Conservation (phyloP, 208 protist species). For the Trypanosomatidae sp. region DNA sequence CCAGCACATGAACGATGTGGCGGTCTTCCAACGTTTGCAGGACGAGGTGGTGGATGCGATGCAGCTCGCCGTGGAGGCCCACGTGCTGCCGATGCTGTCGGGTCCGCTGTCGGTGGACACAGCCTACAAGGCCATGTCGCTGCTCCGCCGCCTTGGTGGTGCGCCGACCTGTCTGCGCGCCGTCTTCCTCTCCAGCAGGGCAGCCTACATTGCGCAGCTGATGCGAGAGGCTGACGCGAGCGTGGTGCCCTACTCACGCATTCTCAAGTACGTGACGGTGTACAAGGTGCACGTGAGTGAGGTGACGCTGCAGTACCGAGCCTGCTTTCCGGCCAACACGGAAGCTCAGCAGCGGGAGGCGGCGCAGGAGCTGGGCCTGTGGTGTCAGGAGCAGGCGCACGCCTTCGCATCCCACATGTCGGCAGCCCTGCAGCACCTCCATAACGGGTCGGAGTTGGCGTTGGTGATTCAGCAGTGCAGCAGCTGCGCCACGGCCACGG, state of each 20-base stretch:
- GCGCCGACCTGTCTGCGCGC: slow-evolving; percentile 26
- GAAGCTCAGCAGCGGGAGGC: slow-evolving; percentile 13
- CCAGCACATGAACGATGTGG: slow-evolving; percentile 34
- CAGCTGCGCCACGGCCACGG: slow-evolving; percentile 33
- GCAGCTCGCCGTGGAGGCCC: slow-evolving; percentile 30
- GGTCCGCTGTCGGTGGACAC: slow-evolving; percentile 58
- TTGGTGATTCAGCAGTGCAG: slow-evolving; percentile 76
- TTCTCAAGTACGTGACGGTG: slow-evolving; percentile 59
- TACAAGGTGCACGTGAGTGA: slow-evolving; percentile 84
- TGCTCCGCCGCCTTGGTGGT: slow-evolving; percentile 56
- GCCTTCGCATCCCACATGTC: slow-evolving; percentile 44
- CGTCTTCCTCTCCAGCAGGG: slow-evolving; percentile 59
- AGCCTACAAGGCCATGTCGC: slow-evolving; percentile 64
- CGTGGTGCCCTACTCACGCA: slow-evolving; percentile 51
- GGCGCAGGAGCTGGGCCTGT: slow-evolving; percentile 25
- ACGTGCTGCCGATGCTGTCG: slow-evolving; percentile 66
- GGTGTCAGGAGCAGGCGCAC: slow-evolving; percentile 55
- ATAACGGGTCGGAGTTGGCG: slow-evolving; percentile 74
- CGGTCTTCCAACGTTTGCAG: slow-evolving; percentile 31
- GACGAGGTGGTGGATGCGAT: slow-evolving; percentile 33
- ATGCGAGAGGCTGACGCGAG: slow-evolving; percentile 44
- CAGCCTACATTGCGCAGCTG: slow-evolving; percentile 42
- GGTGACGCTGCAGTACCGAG: slow-evolving; percentile 67
- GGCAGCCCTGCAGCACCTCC: slow-evolving; percentile 40
- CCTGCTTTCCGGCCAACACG: slow-evolving; percentile 55